Conservation (phyloP, 2,329 filamentous ascomycete genomes). For the Bipolaris sorokiniana region DNA sequence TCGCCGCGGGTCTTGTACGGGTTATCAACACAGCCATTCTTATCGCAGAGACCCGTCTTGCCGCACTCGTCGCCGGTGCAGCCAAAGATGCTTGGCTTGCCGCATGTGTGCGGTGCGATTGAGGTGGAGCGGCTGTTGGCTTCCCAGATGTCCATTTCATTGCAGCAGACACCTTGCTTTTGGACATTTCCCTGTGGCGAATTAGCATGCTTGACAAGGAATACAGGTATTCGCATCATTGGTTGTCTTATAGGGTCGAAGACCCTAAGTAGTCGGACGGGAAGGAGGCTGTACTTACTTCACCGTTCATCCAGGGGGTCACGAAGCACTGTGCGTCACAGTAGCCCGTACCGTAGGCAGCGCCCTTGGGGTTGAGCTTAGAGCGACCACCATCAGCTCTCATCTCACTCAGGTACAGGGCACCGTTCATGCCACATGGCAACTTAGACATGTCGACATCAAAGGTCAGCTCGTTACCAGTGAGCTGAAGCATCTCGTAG, state of each 20-base stretch:
- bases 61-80: constrained; percentile 52
- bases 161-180: constrained; percentile 58
- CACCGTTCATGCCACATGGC: constrained; percentile 52
- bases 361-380: constrained; percentile 56
- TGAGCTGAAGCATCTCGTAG: constrained; percentile 70
- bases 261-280: not conserved
- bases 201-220: constrained; percentile 47
- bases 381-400: constrained; percentile 46
- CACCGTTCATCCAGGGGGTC: constrained; percentile 48
- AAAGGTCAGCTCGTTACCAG: constrained; percentile 73
- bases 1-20: constrained; percentile 35
- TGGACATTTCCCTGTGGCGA: constrained; percentile 50
- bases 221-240: not conserved
- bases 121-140: constrained; percentile 57
- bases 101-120: constrained; percentile 60
- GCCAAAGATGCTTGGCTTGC: constrained; percentile 52
- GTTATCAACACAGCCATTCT: constrained; percentile 46
- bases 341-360: constrained; percentile 67
- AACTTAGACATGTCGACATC: constrained; percentile 66
- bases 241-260: not conserved
- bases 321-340: constrained; percentile 54
- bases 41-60: constrained; percentile 43
- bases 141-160: constrained; percentile 64
- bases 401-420: constrained; percentile 51
- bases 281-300: constrained; percentile 32